These are phyloP conservation scores for Anisodus tanguticus DNA, from an alignment of 257 asterid genomes.

Conservation along the genomic window DNA sequence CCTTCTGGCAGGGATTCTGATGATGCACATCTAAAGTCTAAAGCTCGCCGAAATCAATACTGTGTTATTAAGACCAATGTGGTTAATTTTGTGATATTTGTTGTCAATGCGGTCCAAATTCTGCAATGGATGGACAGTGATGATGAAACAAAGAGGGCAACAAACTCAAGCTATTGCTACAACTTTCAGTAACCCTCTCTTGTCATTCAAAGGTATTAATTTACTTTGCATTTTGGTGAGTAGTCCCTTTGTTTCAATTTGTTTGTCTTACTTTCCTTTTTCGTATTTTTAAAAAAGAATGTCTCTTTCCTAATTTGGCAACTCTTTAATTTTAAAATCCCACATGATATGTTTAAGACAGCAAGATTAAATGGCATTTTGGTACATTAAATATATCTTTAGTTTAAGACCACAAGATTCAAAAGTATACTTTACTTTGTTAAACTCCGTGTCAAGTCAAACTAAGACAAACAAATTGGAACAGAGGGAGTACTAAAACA, in stretches of 20 bases:
- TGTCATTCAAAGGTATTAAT: slow-evolving; percentile 72
- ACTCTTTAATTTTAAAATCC: no score
- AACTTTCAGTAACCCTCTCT: slow-evolving; percentile 52
- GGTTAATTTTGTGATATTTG: slow-evolving; percentile 70
- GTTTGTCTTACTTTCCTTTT: no score
- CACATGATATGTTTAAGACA: no score
- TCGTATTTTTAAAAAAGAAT: no score
- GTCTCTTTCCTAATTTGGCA: no score
- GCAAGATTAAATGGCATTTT: no score
- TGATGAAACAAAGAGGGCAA: slow-evolving; percentile 45
- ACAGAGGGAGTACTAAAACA: not conserved
- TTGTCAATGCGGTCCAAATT: slow-evolving; percentile 72
- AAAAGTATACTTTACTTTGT: no score
- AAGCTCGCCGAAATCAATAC: slow-evolving; percentile 43
- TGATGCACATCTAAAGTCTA: slow-evolving; percentile 38
- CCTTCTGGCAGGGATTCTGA: slow-evolving; percentile 66
- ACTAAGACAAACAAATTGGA: no score
- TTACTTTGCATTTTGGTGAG: slow-evolving; percentile 14
- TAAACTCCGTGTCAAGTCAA: no score
- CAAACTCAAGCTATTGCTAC: slow-evolving; percentile 50
- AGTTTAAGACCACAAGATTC: no score
- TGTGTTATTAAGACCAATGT: slow-evolving; percentile 36
- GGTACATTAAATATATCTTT: no score
- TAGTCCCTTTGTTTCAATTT: no score
- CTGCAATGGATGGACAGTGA: slow-evolving; percentile 55